Base-by-base conservation (phyloP, 2,329 filamentous ascomycete genomes). In the Bertia moriformis region DNA sequence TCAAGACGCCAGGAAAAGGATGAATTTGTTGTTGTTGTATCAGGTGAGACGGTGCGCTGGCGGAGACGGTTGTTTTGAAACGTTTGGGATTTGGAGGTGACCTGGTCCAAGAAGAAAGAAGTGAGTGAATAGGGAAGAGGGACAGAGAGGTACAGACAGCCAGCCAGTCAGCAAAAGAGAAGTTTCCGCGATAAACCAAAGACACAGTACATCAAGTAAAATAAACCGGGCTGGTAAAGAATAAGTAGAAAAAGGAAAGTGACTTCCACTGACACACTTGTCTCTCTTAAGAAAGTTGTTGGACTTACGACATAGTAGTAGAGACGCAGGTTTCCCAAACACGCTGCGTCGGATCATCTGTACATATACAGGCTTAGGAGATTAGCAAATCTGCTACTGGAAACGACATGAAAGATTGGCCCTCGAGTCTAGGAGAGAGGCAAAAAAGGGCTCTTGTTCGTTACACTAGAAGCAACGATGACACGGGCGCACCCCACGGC, bases 71-170 rank as follows among this genome's bases (percentile, higher is more conserved):
- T 32, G 58, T 58, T 44, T 62, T 62, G 48, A 60, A 52, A 36
- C 59, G 55, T 43, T 62, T 61, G 40, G 58, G 55, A 46, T 49
- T 58, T 43, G 58, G 56, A 48, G 59, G 51, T 37, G 59, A 58
- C 47, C 59, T 62, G 43, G 40, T 41, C 10, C 12, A 35, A 35
- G 24, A 29, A 29, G 24, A 29, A n/a, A 29, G 24, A 29, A 10
- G 10, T n/a, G n/a, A 29, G 24, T n/a, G n/a, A n/a, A n/a, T n/a
- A n/a, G n/a, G n/a, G n/a, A n/a, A n/a, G n/a, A n/a, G n/a, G n/a
- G n/a, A n/a, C n/a, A n/a, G n/a, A n/a, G n/a, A n/a, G n/a, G n/a
- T n/a, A n/a, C n/a, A n/a, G n/a, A n/a, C n/a, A n/a, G n/a, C n/a
- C n/a, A n/a, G n/a, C n/a, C n/a, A n/a, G 24, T 29, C n/a, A 29